Conservation (phyloP, 2,329 filamentous ascomycete species). For the Ophiostoma sp. region DNA sequence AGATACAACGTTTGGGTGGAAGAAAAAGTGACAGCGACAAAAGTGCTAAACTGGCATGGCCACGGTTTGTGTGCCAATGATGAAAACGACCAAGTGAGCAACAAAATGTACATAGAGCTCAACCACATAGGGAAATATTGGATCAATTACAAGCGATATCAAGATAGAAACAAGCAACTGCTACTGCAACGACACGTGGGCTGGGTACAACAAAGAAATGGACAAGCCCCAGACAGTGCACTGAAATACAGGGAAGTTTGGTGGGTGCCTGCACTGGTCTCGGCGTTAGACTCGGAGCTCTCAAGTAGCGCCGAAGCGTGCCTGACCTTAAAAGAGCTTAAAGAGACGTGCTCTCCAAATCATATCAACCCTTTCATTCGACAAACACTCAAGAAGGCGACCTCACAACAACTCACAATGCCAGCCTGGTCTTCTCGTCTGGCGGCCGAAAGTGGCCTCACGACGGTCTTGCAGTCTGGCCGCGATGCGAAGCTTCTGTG, state of each 20-base stretch:
- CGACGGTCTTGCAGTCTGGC: conserved; percentile 44
- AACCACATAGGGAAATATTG: background rate
- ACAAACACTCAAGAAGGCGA: no score
- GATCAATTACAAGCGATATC: background rate
- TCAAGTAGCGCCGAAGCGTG: background rate
- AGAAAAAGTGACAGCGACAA: background rate
- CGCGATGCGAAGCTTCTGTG: conserved; percentile 59
- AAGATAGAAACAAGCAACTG: background rate
- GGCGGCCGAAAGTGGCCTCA: conserved; percentile 46
- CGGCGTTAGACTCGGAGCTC: conserved; percentile 12
- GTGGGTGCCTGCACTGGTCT: background rate
- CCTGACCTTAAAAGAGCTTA: background rate
- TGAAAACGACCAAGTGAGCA: background rate
- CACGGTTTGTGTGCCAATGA: background rate
- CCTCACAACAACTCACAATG: background rate
- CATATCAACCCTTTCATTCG: no score
- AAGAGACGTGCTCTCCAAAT: background rate
- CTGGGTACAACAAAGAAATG: background rate
- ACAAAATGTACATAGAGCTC: background rate
- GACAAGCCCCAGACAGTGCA: no score
- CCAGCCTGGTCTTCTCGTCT: conserved; percentile 9
- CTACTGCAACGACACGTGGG: background rate
- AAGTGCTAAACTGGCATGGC: background rate
- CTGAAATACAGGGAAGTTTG: background rate
- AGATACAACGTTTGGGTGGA: background rate